phyloP scores from a whole-genome alignment of 129 eudicot species.

The Chrysanthemum lavandulifolium region DNA sequence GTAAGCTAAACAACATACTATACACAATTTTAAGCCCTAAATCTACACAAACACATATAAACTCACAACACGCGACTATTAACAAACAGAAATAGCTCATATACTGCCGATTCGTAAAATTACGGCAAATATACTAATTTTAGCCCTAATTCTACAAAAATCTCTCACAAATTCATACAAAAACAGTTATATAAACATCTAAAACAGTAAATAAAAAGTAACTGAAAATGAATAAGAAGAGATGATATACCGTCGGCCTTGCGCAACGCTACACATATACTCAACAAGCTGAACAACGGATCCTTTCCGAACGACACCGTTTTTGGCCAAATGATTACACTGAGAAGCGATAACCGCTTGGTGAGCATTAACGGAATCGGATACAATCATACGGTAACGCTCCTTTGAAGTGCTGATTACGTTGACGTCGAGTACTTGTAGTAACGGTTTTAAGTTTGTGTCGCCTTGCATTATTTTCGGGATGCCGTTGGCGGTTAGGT shows the following conservation, averaged over 20 bases:
- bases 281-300: conserved; percentile 87
- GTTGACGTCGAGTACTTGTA: conserved; percentile 75
- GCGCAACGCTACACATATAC: conserved; percentile 50
- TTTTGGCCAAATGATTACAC: conserved; percentile 79
- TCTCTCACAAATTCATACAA: too few relatives aligned
- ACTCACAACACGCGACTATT: too few relatives aligned
- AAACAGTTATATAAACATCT: too few relatives aligned
- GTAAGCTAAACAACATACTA: too few relatives aligned
- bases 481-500: conserved; percentile 66
- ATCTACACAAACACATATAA: too few relatives aligned
- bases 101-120: too few relatives aligned
- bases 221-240: too few relatives aligned
- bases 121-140: too few relatives aligned
- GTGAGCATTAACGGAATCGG: conserved; percentile 59
- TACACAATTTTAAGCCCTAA: too few relatives aligned
- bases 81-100: too few relatives aligned
- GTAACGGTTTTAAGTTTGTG: conserved; percentile 69
- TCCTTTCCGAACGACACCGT: conserved; percentile 52
- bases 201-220: too few relatives aligned
- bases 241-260: background rate
- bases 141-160: too few relatives aligned
- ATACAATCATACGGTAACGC: conserved; percentile 65
- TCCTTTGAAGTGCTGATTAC: conserved; percentile 50
- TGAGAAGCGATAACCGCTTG: conserved; percentile 83
- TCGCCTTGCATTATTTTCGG: conserved; percentile 71